Conservation (phyloP, 2,329 filamentous ascomycete species). For the Fusarium algeriense region DNA sequence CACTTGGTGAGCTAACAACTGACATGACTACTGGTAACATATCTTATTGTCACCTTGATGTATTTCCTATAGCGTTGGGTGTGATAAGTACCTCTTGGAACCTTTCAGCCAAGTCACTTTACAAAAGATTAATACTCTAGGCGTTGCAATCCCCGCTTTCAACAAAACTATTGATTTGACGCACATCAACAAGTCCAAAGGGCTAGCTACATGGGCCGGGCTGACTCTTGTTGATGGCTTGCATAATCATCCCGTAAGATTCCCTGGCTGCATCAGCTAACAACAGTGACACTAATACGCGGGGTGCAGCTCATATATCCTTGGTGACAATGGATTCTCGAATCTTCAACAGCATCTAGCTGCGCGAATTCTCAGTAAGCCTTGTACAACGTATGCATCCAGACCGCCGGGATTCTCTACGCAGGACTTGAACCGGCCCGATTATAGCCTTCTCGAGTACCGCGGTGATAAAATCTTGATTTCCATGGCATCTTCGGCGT, state of each 20-base stretch:
- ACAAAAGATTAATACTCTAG: too few species aligned
- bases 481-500: conserved; percentile 53
- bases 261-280: neutral
- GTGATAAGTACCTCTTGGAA: too few species aligned
- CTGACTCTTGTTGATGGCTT: conserved; percentile 33
- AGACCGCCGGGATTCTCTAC: conserved; percentile 59
- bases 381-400: conserved; percentile 58
- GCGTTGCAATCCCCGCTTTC: neutral
- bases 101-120: too few species aligned
- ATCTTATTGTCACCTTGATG: too few species aligned
- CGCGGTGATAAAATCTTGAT: conserved; percentile 58
- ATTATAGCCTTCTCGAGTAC: conserved; percentile 58
- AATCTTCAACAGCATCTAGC: conserved; percentile 72
- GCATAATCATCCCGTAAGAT: conserved; percentile 49
- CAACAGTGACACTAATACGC: conserved; percentile 13
- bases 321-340: conserved; percentile 63
- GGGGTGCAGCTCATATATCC: conserved; percentile 56
- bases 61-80: too few species aligned
- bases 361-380: conserved; percentile 71
- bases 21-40: neutral
- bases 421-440: conserved; percentile 61
- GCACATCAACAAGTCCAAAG: too few species aligned
- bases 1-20: conserved; percentile 12
- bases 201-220: neutral
- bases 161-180: neutral